Conservation (phyloP, 768 basidiomycete genomes). For the Coprinopsis cinerea region DNA sequence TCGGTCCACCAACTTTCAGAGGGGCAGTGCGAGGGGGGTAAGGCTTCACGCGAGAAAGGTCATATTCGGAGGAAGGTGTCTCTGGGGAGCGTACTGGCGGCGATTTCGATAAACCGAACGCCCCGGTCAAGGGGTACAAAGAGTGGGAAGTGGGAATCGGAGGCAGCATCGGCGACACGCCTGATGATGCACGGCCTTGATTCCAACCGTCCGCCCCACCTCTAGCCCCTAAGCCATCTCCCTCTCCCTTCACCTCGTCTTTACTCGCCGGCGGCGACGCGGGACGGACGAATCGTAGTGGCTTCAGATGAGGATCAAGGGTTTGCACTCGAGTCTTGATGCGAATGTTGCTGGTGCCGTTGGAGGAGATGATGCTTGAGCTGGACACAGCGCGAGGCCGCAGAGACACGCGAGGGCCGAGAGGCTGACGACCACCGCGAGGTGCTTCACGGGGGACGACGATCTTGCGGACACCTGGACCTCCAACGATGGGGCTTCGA, state of each 20-base stretch:
- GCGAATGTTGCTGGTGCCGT: background rate
- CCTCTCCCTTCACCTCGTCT: background rate
- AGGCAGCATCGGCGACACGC: background rate
- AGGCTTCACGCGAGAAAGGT: background rate
- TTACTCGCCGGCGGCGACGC: background rate
- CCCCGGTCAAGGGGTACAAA: slow-evolving; percentile 3
- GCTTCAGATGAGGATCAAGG: no score
- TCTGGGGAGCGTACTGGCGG: background rate
- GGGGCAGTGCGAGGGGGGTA: slow-evolving; percentile 1
- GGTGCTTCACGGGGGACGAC: background rate
- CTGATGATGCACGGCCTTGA: no score
- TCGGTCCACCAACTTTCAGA: slow-evolving; percentile 1
- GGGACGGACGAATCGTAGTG: background rate
- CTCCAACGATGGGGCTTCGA: background rate
- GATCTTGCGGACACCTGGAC: background rate
- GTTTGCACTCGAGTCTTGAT: no score
- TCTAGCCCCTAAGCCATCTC: background rate
- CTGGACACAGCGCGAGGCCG: background rate
- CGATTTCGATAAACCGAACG: background rate
- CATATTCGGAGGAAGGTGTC: slow-evolving; percentile 3
- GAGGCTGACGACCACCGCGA: background rate
- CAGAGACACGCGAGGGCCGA: background rate
- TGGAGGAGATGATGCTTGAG: background rate
- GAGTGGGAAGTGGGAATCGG: background rate
- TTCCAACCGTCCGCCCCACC: background rate